phyloP scores from a whole-genome alignment of 2,329 filamentous ascomycete genomes.

The Aspergillus flavus region DNA sequence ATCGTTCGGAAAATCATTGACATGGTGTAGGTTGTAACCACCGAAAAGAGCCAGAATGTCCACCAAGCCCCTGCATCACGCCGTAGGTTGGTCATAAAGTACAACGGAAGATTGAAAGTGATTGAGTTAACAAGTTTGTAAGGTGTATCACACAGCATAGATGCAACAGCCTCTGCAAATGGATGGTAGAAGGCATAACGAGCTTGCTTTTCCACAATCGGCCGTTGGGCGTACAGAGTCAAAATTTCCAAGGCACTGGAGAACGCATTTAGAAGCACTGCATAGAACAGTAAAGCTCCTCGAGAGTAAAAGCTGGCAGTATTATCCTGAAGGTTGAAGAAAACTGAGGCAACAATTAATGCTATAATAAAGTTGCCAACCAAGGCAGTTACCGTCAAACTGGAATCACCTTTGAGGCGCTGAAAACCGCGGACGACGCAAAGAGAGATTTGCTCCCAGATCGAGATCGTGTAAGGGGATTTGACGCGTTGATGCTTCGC shows the following conservation, averaged over 20 bases:
- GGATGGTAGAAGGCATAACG: conserved; percentile 89
- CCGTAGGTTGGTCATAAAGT: conserved; percentile 84
- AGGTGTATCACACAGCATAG: conserved; percentile 83
- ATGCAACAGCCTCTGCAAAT: conserved; percentile 82
- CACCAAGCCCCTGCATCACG: conserved; percentile 78
- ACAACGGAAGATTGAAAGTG: conserved; percentile 76
- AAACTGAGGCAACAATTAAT: conserved; percentile 18
- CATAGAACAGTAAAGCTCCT: conserved; percentile 13
- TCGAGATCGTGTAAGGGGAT: conserved; percentile 17
- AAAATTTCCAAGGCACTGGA: conserved; percentile 16
- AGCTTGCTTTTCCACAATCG: conserved; percentile 87
- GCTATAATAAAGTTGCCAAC: conserved; percentile 13
- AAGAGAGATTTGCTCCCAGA: conserved; percentile 16
- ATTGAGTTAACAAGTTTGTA: conserved; percentile 77
- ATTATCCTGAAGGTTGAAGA: conserved; percentile 13
- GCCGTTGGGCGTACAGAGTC: conserved; percentile 72
- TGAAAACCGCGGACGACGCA: conserved; percentile 17
- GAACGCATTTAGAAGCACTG: conserved; percentile 10
- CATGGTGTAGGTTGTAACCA: conserved; percentile 74
- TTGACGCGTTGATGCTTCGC: conserved; percentile 10
- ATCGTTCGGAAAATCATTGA: conserved; percentile 85
- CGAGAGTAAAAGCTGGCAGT: conserved; percentile 17
- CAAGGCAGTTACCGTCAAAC: conserved; percentile 11
- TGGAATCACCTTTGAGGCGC: conserved; percentile 16
- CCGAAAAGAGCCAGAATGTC: conserved; percentile 78